These are phyloP conservation scores for Zarea fungicola DNA, from an alignment of 2,329 filamentous ascomycete species.

Conservation along the genomic window DNA sequence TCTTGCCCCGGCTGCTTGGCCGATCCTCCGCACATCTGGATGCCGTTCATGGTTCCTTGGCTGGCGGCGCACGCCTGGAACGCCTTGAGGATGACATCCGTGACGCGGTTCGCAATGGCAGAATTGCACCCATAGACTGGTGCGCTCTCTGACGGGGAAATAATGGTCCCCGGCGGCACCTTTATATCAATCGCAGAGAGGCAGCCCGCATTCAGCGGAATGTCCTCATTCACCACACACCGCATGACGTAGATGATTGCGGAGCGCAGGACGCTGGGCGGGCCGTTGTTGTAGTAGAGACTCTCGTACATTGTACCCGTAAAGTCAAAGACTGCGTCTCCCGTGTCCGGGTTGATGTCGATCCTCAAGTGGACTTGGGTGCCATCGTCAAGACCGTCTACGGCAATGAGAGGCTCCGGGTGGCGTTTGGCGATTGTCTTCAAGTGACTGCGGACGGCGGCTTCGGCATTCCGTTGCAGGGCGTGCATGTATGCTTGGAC, in stretches of 20 bases:
- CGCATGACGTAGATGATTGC: slow-evolving; percentile 84
- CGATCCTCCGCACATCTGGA: slow-evolving; percentile 80
- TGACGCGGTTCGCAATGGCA: slow-evolving; percentile 72
- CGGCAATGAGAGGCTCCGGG: slow-evolving; percentile 22
- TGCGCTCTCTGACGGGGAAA: slow-evolving; percentile 69
- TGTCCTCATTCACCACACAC: slow-evolving; percentile 73
- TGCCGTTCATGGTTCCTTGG: slow-evolving; percentile 79
- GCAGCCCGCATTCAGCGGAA: slow-evolving; percentile 83
- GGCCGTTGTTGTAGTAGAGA: slow-evolving; percentile 29
- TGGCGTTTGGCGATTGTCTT: slow-evolving; percentile 15
- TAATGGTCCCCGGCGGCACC: slow-evolving; percentile 67
- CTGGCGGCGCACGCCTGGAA: slow-evolving; percentile 74
- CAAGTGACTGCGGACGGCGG: slow-evolving; percentile 25
- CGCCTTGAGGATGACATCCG: slow-evolving; percentile 75
- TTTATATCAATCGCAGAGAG: slow-evolving; percentile 69
- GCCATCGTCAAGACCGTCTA: slow-evolving; percentile 77
- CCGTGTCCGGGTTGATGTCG: slow-evolving; percentile 66
- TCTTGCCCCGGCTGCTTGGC: slow-evolving; percentile 54
- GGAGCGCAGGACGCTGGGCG: slow-evolving; percentile 28
- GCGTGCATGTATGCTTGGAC: slow-evolving; percentile 56
- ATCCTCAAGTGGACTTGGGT: slow-evolving; percentile 71
- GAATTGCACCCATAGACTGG: slow-evolving; percentile 83
- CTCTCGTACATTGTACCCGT: slow-evolving; percentile 27
- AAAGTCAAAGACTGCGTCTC: slow-evolving; percentile 64
- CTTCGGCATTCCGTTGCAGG: slow-evolving; percentile 37